Base-by-base conservation (phyloP, 2,329 filamentous ascomycete genomes). In the Trichoderma sp. region DNA sequence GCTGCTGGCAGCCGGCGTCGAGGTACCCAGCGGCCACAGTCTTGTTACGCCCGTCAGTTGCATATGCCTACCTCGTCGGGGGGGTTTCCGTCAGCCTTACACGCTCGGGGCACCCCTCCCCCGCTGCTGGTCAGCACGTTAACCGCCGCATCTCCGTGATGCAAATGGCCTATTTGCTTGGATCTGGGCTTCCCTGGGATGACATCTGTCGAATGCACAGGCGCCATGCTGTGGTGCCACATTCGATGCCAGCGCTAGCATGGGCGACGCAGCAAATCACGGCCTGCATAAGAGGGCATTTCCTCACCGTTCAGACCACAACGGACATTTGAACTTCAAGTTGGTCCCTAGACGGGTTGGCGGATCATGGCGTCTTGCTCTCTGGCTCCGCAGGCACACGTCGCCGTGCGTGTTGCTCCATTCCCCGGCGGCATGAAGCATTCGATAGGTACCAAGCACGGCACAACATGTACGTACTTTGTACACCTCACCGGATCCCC, bases 1-100 rank as follows among this genome's bases (percentile, higher is more conserved):
- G 52, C 37, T 30, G 56, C 30, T 34, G 28, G 52, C 51, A 51
- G 43, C 37, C 18, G 64, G 21, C 16, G 52, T 52, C 34, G 51
- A 39, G 26, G 59, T 55, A 54, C 34, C 52, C 39, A 52, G 46
- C 30, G 18, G 51, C 55, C 6, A 24, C 21, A 5, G 37, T 34
- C 16, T n/a, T 26, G 26, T 14, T 51, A 21, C 49, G 59, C 16
- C 32, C 51, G 13, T 39, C 63, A 37, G 28, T 43, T 49, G 18
- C 37, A 39, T 18, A 39, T 39, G 14, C 37, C 37, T 39, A 55
- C 51, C 24, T 37, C 26, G 21, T 58, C 34, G 34, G 56, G 68
- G 68, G 68, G 24, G 68, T 67, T 69, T 58, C 63, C 63, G 55
- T 69, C 68, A 69, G 68, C 68, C 68, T 69, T 69, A 69, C 68